phyloP scores from a whole-genome alignment of 202 grass and related monocot species.

The Zizania palustris region DNA sequence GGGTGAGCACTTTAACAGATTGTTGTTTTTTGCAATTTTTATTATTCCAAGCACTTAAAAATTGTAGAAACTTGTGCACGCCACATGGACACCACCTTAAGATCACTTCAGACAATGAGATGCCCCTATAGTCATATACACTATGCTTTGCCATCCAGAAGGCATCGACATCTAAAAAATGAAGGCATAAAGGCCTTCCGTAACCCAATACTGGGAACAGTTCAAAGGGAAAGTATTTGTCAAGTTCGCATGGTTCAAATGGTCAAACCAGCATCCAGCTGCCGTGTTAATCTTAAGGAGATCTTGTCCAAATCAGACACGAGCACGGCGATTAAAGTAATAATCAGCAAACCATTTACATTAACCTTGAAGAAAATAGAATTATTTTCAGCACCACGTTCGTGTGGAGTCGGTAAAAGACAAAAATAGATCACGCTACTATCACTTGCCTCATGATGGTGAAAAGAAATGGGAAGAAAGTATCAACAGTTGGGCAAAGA shows the following conservation, averaged over 20 bases:
- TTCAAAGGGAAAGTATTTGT: background rate
- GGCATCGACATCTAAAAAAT: too few relatives aligned
- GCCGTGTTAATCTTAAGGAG: background rate
- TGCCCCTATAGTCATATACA: too few relatives aligned
- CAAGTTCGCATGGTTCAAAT: background rate
- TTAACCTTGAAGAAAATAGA: slow-evolving; percentile 22
- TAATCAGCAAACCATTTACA: slow-evolving; percentile 27
- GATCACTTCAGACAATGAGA: background rate
- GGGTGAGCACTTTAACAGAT: background rate
- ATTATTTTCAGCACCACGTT: slow-evolving; percentile 24
- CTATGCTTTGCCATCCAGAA: too few relatives aligned
- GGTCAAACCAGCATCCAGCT: background rate
- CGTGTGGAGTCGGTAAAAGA: background rate
- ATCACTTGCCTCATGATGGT: slow-evolving; percentile 20
- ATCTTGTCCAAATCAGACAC: background rate
- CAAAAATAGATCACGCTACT: background rate
- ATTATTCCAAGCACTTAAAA: background rate
- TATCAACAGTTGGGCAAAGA: background rate
- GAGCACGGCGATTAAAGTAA: background rate
- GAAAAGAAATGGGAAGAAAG: background rate
- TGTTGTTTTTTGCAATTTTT: too few relatives aligned
- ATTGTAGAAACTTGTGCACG: background rate
- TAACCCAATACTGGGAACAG: background rate
- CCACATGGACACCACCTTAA: background rate
- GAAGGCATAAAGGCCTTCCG: too few relatives aligned